These are phyloP conservation scores for Skeletonema tropicum DNA, from an alignment of 108 stramenopile genomes.

Conservation along the genomic window DNA sequence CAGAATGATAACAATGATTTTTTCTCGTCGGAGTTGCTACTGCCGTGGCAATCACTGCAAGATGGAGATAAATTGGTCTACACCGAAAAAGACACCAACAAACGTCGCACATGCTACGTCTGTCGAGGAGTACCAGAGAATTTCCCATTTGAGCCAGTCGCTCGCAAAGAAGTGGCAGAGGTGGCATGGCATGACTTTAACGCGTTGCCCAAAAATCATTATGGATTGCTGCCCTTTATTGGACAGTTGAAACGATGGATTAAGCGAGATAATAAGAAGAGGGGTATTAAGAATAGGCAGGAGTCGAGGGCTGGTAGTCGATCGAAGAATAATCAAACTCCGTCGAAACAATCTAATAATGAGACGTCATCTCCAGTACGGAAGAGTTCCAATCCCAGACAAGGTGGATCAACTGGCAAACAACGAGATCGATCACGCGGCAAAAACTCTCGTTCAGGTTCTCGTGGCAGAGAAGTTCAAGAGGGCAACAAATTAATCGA, in stretches of 20 bases:
- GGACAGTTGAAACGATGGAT: constrained; percentile 73
- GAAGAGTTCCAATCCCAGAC: constrained; percentile 8
- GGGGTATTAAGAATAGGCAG: background rate
- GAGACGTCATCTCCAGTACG: background rate
- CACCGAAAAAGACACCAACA: constrained; percentile 65
- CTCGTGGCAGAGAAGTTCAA: constrained; percentile 47
- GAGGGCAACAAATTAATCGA: constrained; percentile 55
- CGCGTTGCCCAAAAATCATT: constrained; percentile 69
- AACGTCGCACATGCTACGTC: constrained; percentile 79
- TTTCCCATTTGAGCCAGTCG: constrained; percentile 86
- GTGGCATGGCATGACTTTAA: constrained; percentile 69
- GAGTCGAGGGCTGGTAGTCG: constrained; percentile 7
- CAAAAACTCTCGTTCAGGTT: constrained; percentile 24
- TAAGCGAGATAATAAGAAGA: constrained; percentile 28
- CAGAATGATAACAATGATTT: background rate
- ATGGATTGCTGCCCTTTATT: constrained; percentile 78
- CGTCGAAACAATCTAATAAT: constrained; percentile 24
- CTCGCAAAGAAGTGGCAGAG: constrained; percentile 80
- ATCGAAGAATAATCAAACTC: constrained; percentile 6
- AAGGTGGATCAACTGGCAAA: constrained; percentile 9
- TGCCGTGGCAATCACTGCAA: constrained; percentile 60
- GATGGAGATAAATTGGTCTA: constrained; percentile 58
- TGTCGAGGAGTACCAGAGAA: constrained; percentile 80
- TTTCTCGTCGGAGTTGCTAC: no score
- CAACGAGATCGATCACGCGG: constrained; percentile 26